These are phyloP conservation scores for Neurospora sp. DNA, from an alignment of 495 filamentous ascomycete genomes.

Conservation along the genomic window DNA sequence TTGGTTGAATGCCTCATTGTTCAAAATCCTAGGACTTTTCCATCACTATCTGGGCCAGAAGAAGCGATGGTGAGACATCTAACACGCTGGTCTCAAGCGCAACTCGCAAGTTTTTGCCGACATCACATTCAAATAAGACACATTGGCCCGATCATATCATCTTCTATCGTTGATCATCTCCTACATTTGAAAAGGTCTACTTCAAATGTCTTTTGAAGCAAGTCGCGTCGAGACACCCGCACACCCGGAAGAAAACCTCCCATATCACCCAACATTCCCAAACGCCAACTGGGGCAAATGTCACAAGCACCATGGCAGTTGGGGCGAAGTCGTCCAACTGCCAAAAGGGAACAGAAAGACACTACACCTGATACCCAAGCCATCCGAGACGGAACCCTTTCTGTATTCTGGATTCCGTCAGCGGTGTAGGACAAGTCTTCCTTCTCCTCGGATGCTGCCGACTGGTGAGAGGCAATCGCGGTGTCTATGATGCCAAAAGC, in stretches of 20 bases:
- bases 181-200: fast-evolving
- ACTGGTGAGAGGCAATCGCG: too few relatives aligned
- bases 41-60: not conserved
- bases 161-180: not conserved
- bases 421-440: not conserved
- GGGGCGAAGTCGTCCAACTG: not conserved
- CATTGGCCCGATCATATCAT: not conserved
- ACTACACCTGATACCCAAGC: not conserved
- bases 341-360: not conserved
- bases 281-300: not conserved
- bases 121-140: not conserved
- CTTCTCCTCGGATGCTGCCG: not conserved
- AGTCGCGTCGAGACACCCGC: not conserved
- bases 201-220: not conserved
- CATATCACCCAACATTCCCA: not conserved
- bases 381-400: not conserved
- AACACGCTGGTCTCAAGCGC: not conserved
- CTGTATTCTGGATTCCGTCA: not conserved
- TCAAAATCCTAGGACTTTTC: too few relatives aligned
- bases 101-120: not conserved
- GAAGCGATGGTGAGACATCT: not conserved
- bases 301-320: not conserved
- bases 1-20: too few relatives aligned
- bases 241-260: not conserved
- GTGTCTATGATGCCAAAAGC: too few relatives aligned